A percentile compares a stretch with the other conserved stretches of the same genome.
These are phyloP conservation scores for Citrus hindsii DNA, from an alignment of 345 rosid genomes.

Conservation along the genomic window DNA sequence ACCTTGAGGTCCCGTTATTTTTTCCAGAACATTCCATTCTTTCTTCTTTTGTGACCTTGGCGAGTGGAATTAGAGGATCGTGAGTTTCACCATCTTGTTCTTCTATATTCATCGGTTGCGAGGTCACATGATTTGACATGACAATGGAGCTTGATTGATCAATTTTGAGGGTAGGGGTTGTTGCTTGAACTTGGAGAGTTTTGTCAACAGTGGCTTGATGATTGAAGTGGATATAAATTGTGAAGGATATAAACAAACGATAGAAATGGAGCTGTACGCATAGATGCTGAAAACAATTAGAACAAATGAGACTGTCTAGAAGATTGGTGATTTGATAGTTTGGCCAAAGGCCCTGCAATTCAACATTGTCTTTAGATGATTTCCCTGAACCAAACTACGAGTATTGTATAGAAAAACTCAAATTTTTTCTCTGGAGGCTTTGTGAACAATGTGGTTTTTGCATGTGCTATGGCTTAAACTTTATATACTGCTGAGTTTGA, in stretches of 20 bases:
- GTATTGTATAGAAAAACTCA: too few relatives aligned
- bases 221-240: not conserved
- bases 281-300: slow-evolving; percentile 22
- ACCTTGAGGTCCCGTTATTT: slow-evolving; percentile 45
- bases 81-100: slow-evolving; percentile 15
- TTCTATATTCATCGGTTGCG: slow-evolving; percentile 5
- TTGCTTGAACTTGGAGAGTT: not conserved
- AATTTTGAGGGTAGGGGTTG: too few relatives aligned
- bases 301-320: slow-evolving; percentile 14
- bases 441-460: too few relatives aligned
- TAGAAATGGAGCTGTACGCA: slow-evolving; percentile 1
- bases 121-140: not conserved
- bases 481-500: too few relatives aligned
- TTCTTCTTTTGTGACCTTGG: slow-evolving; percentile 35
- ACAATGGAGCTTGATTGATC: not conserved
- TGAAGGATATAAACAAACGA: not conserved
- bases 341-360: not conserved
- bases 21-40: slow-evolving; percentile 48
- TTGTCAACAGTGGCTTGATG: not conserved
- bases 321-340: slow-evolving; percentile 10
- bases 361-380: not conserved
- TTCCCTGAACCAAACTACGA: too few relatives aligned
- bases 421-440: too few relatives aligned
- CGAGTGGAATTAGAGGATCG: slow-evolving; percentile 47
- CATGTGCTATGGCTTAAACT: too few relatives aligned